Conservation (phyloP, 768 basidiomycete genomes). For the Clathrus columnatus region DNA sequence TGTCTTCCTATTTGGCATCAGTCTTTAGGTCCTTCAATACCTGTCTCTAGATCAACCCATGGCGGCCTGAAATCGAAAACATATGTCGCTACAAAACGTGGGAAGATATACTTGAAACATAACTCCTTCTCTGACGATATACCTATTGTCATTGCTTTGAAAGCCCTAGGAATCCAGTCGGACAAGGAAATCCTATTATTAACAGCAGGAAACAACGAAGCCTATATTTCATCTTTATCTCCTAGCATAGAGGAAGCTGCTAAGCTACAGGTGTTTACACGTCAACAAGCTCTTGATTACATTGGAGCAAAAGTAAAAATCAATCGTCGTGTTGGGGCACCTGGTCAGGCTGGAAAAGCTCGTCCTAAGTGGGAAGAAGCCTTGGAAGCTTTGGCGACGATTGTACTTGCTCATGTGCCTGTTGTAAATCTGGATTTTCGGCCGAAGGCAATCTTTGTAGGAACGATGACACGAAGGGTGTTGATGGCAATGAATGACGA, state of each 20-base stretch:
- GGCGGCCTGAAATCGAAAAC: constrained; percentile 92
- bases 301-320: constrained; percentile 90
- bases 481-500: constrained; percentile 95
- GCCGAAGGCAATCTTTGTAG: constrained; percentile 93
- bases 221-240: constrained; percentile 79
- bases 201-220: constrained; percentile 85
- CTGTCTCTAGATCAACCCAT: constrained; percentile 54
- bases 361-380: constrained; percentile 92
- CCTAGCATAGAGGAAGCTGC: constrained; percentile 92
- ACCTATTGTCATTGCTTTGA: constrained; percentile 91
- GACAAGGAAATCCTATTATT: constrained; percentile 96
- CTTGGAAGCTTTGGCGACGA: constrained; percentile 91
- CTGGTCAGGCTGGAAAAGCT: constrained; percentile 45
- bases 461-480: constrained; percentile 93
- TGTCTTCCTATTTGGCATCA: constrained; percentile 23
- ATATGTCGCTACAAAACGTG: constrained; percentile 92
- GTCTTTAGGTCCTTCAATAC: constrained; percentile 1
- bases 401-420: constrained; percentile 93
- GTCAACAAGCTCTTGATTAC: constrained; percentile 90
- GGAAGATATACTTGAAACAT: constrained; percentile 91
- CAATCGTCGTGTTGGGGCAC: constrained; percentile 56
- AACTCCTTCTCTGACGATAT: constrained; percentile 97
- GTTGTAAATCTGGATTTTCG: constrained; percentile 83
- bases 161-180: constrained; percentile 92
- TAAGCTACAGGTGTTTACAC: constrained; percentile 82